Evolutionary conservation across 2,329 filamentous ascomycete genomes (phyloP).

Genomic region (Pyrenophora teres): DNA sequence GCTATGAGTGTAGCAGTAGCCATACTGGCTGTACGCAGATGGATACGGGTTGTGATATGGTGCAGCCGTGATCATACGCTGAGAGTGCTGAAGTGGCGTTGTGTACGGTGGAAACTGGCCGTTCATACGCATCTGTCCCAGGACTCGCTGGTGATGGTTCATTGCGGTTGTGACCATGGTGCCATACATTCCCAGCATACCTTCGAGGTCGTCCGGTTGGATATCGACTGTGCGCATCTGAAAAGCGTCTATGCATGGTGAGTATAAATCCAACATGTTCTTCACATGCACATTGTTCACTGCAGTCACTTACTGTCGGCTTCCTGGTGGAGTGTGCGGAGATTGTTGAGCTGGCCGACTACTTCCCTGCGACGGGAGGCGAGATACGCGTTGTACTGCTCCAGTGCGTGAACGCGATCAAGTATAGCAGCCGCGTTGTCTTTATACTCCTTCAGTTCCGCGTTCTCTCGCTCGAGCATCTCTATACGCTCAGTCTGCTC

Average conservation of each 20-base stretch:
- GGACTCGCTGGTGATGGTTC: conserved; percentile 20
- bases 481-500: conserved; percentile 13
- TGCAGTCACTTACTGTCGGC: conserved; percentile 9
- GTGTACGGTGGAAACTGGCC: neutral
- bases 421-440: neutral
- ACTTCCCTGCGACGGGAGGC: conserved; percentile 21
- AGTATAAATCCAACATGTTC: no score
- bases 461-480: conserved; percentile 18
- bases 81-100: neutral
- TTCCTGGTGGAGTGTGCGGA: conserved; percentile 25
- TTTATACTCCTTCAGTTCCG: conserved; percentile 5
- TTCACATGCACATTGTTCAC: no score
- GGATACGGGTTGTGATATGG: conserved; percentile 11
- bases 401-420: conserved; percentile 17
- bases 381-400: conserved; percentile 13
- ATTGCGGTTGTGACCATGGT: conserved; percentile 20
- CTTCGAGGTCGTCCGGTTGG: conserved; percentile 26
- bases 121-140: conserved; percentile 12
- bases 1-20: conserved; percentile 20
- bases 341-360: conserved; percentile 20
- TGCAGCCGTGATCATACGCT: neutral
- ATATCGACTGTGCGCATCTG: conserved; percentile 19
- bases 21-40: conserved; percentile 4
- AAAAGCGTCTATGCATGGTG: conserved; percentile 11
- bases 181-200: conserved; percentile 18